These are phyloP conservation scores for Cytospora chrysosperma DNA, from an alignment of 2,329 filamentous ascomycete genomes.

Conservation along the genomic window DNA sequence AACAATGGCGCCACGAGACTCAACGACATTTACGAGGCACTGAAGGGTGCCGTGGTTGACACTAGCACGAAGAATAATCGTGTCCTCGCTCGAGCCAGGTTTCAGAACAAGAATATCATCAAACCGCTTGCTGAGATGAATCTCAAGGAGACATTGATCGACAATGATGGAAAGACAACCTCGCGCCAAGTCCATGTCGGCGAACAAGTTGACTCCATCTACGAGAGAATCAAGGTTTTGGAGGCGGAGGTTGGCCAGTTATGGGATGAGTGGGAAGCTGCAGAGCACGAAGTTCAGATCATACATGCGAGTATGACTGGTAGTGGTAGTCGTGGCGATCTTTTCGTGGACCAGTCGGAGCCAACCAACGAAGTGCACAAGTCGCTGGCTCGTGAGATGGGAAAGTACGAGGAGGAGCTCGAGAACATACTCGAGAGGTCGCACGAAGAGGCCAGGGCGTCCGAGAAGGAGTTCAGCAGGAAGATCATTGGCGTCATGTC, in stretches of 20 bases:
- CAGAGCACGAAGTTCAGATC: constrained; percentile 43
- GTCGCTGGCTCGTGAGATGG: constrained; percentile 15
- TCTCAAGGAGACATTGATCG: background rate
- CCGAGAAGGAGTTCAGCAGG: constrained; percentile 19
- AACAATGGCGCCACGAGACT: background rate
- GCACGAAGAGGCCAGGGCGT: constrained; percentile 16
- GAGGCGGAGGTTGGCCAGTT: constrained; percentile 23
- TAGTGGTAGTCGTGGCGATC: background rate
- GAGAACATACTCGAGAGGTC: constrained; percentile 7
- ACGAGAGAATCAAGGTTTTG: constrained; percentile 21
- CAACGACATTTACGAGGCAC: background rate
- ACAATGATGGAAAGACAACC: background rate
- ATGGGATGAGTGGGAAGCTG: constrained; percentile 35
- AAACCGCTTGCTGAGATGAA: constrained; percentile 7
- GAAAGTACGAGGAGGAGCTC: constrained; percentile 6
- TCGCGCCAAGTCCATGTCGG: constrained; percentile 6
- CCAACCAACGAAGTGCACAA: background rate
- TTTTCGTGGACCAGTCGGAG: background rate
- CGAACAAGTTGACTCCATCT: constrained; percentile 19
- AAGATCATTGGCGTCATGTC: constrained; percentile 22
- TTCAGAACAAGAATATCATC: constrained; percentile 9
- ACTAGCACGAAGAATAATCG: background rate
- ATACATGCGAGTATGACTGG: constrained; percentile 22
- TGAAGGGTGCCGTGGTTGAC: background rate
- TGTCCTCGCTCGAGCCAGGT: constrained; percentile 5